Percentiles rank a stretch among this genome's conserved stretches.
Evolutionary conservation across 768 basidiomycete genomes (phyloP).

Genomic region (Lentinula edodes): DNA sequence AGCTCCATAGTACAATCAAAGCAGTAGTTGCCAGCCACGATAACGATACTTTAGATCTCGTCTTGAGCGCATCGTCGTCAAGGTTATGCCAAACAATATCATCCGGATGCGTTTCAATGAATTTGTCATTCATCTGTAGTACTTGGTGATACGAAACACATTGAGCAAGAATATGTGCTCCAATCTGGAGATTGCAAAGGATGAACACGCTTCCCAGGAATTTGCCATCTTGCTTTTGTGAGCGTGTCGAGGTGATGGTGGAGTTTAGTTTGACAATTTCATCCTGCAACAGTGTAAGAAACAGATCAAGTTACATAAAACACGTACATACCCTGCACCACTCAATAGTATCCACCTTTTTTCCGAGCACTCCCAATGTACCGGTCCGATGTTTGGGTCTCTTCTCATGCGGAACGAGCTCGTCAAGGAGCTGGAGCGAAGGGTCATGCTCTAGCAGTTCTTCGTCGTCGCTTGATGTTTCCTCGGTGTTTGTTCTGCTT

Average conservation of each 20-base stretch:
- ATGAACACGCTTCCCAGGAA: slow-evolving; percentile 57
- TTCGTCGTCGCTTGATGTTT: slow-evolving; percentile 16
- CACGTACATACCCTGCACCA: slow-evolving; percentile 44
- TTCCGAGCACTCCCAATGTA: slow-evolving; percentile 44
- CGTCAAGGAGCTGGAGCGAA: slow-evolving; percentile 35
- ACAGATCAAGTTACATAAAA: neutral
- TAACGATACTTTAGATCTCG: slow-evolving; percentile 37
- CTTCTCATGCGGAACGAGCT: slow-evolving; percentile 43
- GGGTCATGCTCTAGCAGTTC: slow-evolving; percentile 15
- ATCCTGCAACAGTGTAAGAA: slow-evolving; percentile 21
- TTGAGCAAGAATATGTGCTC: slow-evolving; percentile 67
- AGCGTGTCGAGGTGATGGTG: slow-evolving; percentile 22
- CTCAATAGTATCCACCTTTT: slow-evolving; percentile 63
- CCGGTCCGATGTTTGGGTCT: slow-evolving; percentile 49
- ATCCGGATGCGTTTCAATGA: slow-evolving; percentile 52
- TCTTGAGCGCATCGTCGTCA: slow-evolving; percentile 47
- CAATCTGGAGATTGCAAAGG: slow-evolving; percentile 66
- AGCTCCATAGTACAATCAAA: slow-evolving; percentile 58
- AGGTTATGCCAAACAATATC: slow-evolving; percentile 58
- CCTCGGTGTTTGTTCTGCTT: neutral
- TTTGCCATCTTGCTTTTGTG: slow-evolving; percentile 25
- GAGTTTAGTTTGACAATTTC: slow-evolving; percentile 46
- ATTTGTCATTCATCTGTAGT: slow-evolving; percentile 52
- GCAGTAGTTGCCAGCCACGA: slow-evolving; percentile 55
- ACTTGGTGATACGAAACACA: slow-evolving; percentile 50